Evolutionary conservation across 2,329 filamentous ascomycete genomes (phyloP), one percentile per base, ranked within the genome.

Genomic region (Neophaeococcomyces mojaviensis): DNA sequence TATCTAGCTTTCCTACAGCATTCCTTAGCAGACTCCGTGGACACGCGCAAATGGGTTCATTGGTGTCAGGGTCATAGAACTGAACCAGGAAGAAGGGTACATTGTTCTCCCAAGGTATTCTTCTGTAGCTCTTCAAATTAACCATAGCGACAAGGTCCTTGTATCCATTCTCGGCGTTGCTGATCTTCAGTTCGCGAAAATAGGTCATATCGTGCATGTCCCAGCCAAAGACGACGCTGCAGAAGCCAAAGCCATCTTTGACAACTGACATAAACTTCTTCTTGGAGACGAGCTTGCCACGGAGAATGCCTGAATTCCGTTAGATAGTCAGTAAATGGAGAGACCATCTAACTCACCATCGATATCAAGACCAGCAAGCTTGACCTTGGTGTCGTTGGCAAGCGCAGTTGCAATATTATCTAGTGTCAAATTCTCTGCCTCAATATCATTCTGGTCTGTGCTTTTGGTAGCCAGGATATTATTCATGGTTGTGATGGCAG

Each of bases 151-250:
- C 76, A 35, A 95, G 69, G 64, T 95, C 89, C 54, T 83, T 78
- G 66, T 94, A 95, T 35, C 88, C 88, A 63, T 94, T 95, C 59
- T 87, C 82, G 56, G 86, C 85, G 68, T 94, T 95, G 68, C 86
- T 92, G 64, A 95, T 84, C 59, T 78, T 78, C 53, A 95, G 77
- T 68, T 95, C 88, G 57, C 77, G 80, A 63, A 86, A 82, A 65
- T 95, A 96, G 9, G 87, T 94, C 70, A 81, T 76, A 61, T 96
- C 89, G 66, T 96, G 88, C 87, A 95, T 94, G 67, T 96, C 88
- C 89, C 89, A 95, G 63, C 89, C 88, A 59, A 94, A 95, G 54
- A 95, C 81, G 55, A 95, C 88, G 16, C 86, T 92, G 72, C 89
- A 95, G 73, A 95, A 95, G 44, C 88, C 89, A 58, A 95, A 95